Evolutionary conservation across 23 red algal species (phyloP).

Genomic region (Gracilariopsis chorda): DNA sequence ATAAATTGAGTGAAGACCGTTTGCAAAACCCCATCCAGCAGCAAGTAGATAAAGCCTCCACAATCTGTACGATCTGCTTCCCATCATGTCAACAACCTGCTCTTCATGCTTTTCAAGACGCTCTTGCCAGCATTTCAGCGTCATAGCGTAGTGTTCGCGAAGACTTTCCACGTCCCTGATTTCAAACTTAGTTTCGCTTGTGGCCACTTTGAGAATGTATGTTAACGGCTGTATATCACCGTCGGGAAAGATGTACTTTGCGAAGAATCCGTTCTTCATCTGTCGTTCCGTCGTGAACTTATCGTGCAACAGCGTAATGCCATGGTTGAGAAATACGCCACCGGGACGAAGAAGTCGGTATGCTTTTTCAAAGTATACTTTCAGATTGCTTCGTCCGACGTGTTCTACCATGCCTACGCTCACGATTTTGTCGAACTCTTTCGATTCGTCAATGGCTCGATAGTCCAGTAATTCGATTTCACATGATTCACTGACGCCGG

Average conservation of each 20-base stretch:
- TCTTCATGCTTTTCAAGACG: slow-evolving; percentile 44
- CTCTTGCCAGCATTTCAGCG: slow-evolving; percentile 60
- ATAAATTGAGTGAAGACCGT: slow-evolving; percentile 17
- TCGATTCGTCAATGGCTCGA: slow-evolving; percentile 36
- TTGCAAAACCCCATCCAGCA: slow-evolving; percentile 15
- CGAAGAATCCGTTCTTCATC: slow-evolving; percentile 68
- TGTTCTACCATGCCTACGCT: slow-evolving; percentile 89
- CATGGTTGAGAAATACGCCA: slow-evolving; percentile 73
- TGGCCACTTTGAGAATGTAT: slow-evolving; percentile 33
- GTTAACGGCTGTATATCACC: slow-evolving; percentile 62
- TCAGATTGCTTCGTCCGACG: slow-evolving; percentile 72
- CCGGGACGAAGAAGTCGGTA: slow-evolving; percentile 36
- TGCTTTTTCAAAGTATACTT: slow-evolving; percentile 58
- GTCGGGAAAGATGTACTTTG: slow-evolving; percentile 85
- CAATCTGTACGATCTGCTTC: not conserved
- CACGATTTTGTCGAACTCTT: slow-evolving; percentile 80
- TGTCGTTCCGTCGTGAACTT: slow-evolving; percentile 63
- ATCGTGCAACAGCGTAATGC: slow-evolving; percentile 74
- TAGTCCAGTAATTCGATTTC: slow-evolving; percentile 76
- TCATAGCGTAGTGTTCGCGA: slow-evolving; percentile 78
- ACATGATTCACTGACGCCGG: slow-evolving; percentile 27
- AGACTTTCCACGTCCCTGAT: slow-evolving; percentile 70
- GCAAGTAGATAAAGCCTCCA: slow-evolving; percentile 12
- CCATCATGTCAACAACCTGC: not conserved
- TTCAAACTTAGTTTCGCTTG: slow-evolving; percentile 20